Evolutionary conservation across 768 basidiomycete species (phyloP), one percentile per base, ranked within the genome.

Genomic region (Boletus pseudopeckii): DNA sequence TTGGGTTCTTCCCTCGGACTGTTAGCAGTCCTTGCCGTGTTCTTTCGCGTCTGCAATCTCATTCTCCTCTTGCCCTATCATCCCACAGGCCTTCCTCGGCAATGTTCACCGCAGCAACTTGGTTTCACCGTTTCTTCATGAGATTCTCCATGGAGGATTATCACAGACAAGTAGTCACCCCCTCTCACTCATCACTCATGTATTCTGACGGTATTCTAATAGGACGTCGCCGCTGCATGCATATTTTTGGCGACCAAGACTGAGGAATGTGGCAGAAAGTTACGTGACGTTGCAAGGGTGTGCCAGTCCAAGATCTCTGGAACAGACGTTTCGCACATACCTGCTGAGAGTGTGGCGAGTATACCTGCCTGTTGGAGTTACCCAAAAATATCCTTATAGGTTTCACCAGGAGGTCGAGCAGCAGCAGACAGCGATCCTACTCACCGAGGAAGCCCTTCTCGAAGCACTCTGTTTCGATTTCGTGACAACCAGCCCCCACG

Each of bases 81-180:
- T 40, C 62, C 32, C 43, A 52, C 66, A 93, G 91, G 45, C 87
- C 88, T 26, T 83, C 85, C 20, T 85, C 89, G 15, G 89, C 90
- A 14, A 81, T 92, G 75, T 87, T 87, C 63, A 90, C 92, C 24
- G 90, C 92, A 24, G 90, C 90, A 24, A 89, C 87, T 7, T 93
- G 91, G 88, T 91, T 92, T 60, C 92, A 93, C 69, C 80, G 92
- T 13, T 93, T 93, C 70, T 93, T 89, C 69, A 91, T 93, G 90
- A 80, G 91, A 55, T 85, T 81, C 66, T 82, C 90, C 26, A 82
- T 90, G 81, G 84, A 87, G 62, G 88, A 91, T 63, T 87, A 88
- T 63, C 86, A 88, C 87, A 89, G 77, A 90, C 88, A 71, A 58
- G 75, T 72, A 55, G 33, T 36, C 36, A 54, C 41, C n/a, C 24